Evolutionary conservation across 805 yeast species (phyloP).

Genomic region (Candida sakaeoensis): DNA sequence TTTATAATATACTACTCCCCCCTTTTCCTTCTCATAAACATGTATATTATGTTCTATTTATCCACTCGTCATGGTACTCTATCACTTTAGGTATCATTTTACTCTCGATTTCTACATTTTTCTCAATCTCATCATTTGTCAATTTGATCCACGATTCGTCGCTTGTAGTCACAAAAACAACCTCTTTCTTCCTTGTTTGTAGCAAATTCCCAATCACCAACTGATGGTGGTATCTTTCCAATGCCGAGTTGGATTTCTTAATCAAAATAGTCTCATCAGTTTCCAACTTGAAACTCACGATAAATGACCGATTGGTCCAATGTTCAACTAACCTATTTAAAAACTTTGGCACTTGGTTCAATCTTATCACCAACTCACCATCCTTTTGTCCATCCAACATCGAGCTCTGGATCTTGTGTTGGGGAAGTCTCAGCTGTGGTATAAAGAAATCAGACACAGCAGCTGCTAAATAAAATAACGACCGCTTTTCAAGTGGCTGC

Average conservation of each 20-base stretch:
- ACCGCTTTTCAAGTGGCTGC: conserved; percentile 50
- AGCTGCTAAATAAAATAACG: conserved; percentile 87
- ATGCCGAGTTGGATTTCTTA: conserved; percentile 72
- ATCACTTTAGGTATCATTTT: conserved; percentile 77
- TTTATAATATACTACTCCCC: conserved; percentile 35
- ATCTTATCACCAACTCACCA: conserved; percentile 76
- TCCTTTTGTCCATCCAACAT: conserved; percentile 41
- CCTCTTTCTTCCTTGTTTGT: conserved; percentile 84
- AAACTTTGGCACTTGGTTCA: conserved; percentile 96
- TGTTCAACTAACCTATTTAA: conserved; percentile 79
- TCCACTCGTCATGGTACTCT: conserved; percentile 61
- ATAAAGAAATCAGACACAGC: conserved; percentile 96
- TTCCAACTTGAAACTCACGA: conserved; percentile 89
- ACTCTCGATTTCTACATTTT: conserved; percentile 66
- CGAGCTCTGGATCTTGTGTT: conserved; percentile 86
- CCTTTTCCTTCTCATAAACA: too few relatives aligned
- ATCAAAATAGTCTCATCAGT: conserved; percentile 74
- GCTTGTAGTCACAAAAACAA: conserved; percentile 70
- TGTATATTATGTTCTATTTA: conserved; percentile 20
- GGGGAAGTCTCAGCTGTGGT: conserved; percentile 80
- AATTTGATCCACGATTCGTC: conserved; percentile 50
- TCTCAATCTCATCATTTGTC: conserved; percentile 33
- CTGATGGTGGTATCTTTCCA: conserved; percentile 85
- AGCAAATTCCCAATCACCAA: conserved; percentile 90
- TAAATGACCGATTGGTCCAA: conserved; percentile 96